Evolutionary conservation across 2,329 filamentous ascomycete species (phyloP).

Genomic region (Pseudofabraea citricarpa): DNA sequence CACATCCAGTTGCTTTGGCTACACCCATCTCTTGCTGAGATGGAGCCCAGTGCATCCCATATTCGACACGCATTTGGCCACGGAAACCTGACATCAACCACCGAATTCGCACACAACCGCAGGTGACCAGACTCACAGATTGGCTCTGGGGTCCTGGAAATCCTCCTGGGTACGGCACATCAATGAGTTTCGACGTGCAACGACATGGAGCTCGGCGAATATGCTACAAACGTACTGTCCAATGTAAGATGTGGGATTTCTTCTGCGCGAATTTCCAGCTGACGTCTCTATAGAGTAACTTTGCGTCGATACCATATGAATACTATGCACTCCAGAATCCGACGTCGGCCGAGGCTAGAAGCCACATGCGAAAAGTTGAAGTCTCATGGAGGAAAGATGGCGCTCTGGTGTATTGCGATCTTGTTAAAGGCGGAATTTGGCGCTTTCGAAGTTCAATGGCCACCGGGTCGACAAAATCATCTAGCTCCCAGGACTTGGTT

Average conservation of each 20-base stretch:
- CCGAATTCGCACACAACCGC: not conserved
- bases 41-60: conserved; percentile 25
- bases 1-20: no score
- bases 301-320: conserved; percentile 27
- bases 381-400: conserved; percentile 23
- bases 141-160: conserved; percentile 4
- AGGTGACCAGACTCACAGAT: conserved; percentile 3
- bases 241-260: conserved; percentile 21
- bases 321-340: conserved; percentile 21
- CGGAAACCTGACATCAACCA: conserved; percentile 1
- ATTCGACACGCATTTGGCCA: conserved; percentile 16
- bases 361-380: conserved; percentile 23
- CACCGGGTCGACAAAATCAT: not conserved
- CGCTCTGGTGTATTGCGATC: conserved; percentile 22
- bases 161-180: conserved; percentile 2
- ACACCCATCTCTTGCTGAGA: conserved; percentile 24
- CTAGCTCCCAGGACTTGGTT: conserved; percentile 4
- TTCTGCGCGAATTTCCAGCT: not conserved
- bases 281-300: conserved; percentile 22
- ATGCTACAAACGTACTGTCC: conserved; percentile 28
- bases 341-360: conserved; percentile 13
- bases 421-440: conserved; percentile 24
- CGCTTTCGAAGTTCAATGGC: conserved; percentile 14
- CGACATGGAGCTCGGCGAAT: conserved; percentile 30
- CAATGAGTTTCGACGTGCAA: conserved; percentile 14